A percentile compares a stretch with the other conserved stretches of the same genome.
Conservation (phyloP, 768 basidiomycete species). For the Rickenella mellea region DNA sequence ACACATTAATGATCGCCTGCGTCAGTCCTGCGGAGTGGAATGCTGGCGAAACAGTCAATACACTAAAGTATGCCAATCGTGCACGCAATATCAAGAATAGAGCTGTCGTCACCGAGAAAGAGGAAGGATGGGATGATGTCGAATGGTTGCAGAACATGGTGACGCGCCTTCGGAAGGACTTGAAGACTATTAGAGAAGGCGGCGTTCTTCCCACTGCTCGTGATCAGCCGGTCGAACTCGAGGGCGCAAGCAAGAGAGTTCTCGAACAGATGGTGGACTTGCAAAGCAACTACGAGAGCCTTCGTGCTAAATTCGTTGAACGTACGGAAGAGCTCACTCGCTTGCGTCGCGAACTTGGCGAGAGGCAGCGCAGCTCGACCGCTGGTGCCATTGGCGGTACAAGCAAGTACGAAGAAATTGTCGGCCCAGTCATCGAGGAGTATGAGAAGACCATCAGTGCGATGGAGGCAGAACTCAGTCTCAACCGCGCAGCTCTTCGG, state of each 20-base stretch:
- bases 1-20: conserved; percentile 98
- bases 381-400: conserved; percentile 60
- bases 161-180: conserved; percentile 75
- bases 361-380: conserved; percentile 50
- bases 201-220: conserved; percentile 24
- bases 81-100: conserved; percentile 96
- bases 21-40: conserved; percentile 96
- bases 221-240: conserved; percentile 27
- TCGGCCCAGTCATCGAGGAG: conserved; percentile 96
- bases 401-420: conserved; percentile 82
- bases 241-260: conserved; percentile 61
- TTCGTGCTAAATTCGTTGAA: conserved; percentile 78
- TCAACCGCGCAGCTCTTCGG: conserved; percentile 78
- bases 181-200: conserved; percentile 72
- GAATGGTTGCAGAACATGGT: conserved; percentile 92
- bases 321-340: conserved; percentile 83
- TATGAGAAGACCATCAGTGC: conserved; percentile 96
- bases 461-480: conserved; percentile 85
- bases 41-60: conserved; percentile 86
- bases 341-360: conserved; percentile 68
- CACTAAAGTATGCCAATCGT: conserved; percentile 94
- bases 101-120: conserved; percentile 84
- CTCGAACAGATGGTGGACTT: conserved; percentile 75
- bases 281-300: conserved; percentile 76
- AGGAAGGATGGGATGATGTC: conserved; percentile 97